Evolutionary conservation across 192 early-diverging fungal species (phyloP).

Genomic region (Backusella mclennaniae): DNA sequence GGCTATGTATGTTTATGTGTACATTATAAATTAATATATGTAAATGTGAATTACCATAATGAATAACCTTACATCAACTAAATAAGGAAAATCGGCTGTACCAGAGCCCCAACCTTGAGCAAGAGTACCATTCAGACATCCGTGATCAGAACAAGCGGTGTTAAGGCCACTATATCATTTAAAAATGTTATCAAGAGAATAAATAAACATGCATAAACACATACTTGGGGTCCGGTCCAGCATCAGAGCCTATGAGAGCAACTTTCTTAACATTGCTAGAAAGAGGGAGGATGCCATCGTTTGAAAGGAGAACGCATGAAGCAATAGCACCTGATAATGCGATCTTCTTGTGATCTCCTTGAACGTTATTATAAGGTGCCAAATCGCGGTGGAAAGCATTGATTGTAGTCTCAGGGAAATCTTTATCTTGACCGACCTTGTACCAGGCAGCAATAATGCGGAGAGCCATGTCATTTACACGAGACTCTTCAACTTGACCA

Average conservation of each 20-base stretch:
- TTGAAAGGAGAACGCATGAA: conserved; percentile 13
- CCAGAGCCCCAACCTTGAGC: conserved; percentile 30
- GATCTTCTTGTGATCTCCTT: conserved; percentile 1
- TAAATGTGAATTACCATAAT: too few relatives aligned
- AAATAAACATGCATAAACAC: neutral
- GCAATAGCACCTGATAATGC: conserved; percentile 20
- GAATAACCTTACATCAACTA: conserved; percentile 18
- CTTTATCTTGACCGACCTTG: conserved; percentile 8
- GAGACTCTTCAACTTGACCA: neutral
- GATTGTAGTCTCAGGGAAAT: neutral
- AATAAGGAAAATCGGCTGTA: conserved; percentile 24
- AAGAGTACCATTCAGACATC: conserved; percentile 14
- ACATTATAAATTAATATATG: neutral
- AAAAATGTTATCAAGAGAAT: neutral
- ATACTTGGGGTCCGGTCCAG: conserved; percentile 16
- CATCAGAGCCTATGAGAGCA: conserved; percentile 30
- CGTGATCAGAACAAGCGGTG: conserved; percentile 21
- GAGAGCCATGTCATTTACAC: conserved; percentile 18
- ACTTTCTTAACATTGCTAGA: neutral
- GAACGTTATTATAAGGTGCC: conserved; percentile 16
- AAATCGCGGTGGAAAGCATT: neutral
- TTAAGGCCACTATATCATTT: conserved; percentile 18
- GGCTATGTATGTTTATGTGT: conserved; percentile 8
- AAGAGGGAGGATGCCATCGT: conserved; percentile 17
- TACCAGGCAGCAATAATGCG: conserved; percentile 15